Conservation (phyloP, 2,329 filamentous ascomycete genomes). For the Phaeosphaeriaceae sp. region DNA sequence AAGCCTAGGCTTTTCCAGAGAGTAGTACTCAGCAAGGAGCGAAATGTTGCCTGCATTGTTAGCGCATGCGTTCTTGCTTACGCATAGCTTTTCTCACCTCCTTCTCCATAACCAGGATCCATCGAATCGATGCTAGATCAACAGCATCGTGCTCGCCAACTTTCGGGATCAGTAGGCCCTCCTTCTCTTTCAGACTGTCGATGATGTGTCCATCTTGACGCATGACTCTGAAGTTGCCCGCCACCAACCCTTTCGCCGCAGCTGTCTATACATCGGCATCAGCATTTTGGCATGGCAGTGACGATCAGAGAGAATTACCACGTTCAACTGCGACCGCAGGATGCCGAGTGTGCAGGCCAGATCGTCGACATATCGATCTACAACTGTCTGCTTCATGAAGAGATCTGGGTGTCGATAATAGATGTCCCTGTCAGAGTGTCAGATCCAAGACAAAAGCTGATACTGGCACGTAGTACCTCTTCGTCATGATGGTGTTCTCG, state of each 20-base stretch:
- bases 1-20: constrained; percentile 63
- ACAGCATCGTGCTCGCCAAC: constrained; percentile 59
- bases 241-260: constrained; percentile 74
- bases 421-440: constrained; percentile 67
- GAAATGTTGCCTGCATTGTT: constrained; percentile 72
- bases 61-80: constrained; percentile 12
- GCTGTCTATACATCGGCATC: constrained; percentile 64
- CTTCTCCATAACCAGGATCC: constrained; percentile 81
- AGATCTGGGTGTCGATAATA: constrained; percentile 80
- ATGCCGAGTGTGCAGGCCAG: constrained; percentile 74
- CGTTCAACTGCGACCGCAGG: constrained; percentile 71
- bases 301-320: constrained; percentile 60
- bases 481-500: constrained; percentile 60
- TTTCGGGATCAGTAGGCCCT: constrained; percentile 69
- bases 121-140: constrained; percentile 60
- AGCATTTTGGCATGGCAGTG: constrained; percentile 38
- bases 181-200: constrained; percentile 51
- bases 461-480: constrained; percentile 54
- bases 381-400: constrained; percentile 72
- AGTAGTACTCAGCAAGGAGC: constrained; percentile 65
- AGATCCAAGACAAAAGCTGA: background rate
- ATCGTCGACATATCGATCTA: constrained; percentile 77
- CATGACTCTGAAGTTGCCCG: constrained; percentile 63
- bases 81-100: constrained; percentile 62
- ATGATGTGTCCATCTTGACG: constrained; percentile 56